Evolutionary conservation across 768 basidiomycete genomes (phyloP), one percentile per base, ranked within the genome.

Genomic region (Trametes maxima): DNA sequence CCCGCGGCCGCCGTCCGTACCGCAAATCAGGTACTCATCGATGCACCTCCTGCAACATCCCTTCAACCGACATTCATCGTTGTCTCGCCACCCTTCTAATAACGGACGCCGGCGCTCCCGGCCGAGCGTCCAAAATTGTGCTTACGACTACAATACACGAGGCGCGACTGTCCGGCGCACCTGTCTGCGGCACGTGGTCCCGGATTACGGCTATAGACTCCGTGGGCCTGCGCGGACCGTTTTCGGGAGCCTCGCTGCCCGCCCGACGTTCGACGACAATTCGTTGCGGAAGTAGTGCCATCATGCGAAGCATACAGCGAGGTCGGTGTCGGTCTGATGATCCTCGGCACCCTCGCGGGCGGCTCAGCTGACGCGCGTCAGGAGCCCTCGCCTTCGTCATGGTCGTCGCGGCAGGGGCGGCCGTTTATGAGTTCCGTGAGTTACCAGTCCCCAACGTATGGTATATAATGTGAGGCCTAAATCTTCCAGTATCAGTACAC

Each of bases 261-360:
- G 45, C 6, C 24, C 21, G 3, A 17, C 49, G 19, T 35, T 19
- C 46, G 36, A 37, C 36, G 19, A 16, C 5, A 14, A 2, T 49
- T 49, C 39, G 24, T 12, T 17, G 39, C 19, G 42, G 56, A 57
- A 57, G 14, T 3, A 3, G 24, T 6, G 10, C 13, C n/a, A 39
- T n/a, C 16, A 57, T 49, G 55, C n/a, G 37, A 48, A 33, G 49
- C 16, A 14, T 5, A 40, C 6, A 17, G 6, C 22, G 19, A 46
- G 44, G 56, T 57, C 35, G 22, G 51, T 46, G 22, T 37, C 21
- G 42, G 57, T 63, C 62, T 42, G 51, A 46, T 58, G 57, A 63
- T 57, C 47, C 47, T 16, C 2, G 17, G 39, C 19, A 39, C 49
- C 33, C 28, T 39, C 46, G 39, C 17, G 24, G 5, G 37, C 28